A percentile compares a stretch with the other conserved stretches of the same genome.
Conservation (phyloP, 1,139 yeast genomes). For the Kazachstania sp. region DNA sequence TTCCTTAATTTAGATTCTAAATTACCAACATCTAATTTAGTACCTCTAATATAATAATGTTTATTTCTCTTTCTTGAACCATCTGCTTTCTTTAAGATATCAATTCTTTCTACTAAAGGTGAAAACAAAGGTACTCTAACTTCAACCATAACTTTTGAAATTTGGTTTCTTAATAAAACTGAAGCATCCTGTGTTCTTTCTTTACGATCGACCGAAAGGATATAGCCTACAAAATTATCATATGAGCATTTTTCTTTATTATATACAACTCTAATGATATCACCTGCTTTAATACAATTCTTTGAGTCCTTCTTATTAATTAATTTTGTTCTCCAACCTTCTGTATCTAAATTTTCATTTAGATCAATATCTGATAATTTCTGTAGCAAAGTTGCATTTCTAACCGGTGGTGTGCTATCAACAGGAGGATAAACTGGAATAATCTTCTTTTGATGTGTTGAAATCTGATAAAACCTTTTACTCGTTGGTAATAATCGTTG, state of each 20-base stretch:
- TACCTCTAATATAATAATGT: slow-evolving; percentile 79
- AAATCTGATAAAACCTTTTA: slow-evolving; percentile 15
- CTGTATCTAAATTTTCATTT: slow-evolving; percentile 52
- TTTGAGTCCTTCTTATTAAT: slow-evolving; percentile 40
- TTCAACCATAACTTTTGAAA: slow-evolving; percentile 74
- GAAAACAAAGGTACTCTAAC: slow-evolving; percentile 68
- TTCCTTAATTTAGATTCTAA: slow-evolving; percentile 42
- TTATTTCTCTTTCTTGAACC: slow-evolving; percentile 63
- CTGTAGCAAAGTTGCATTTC: slow-evolving; percentile 9
- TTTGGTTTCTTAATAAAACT: slow-evolving; percentile 67
- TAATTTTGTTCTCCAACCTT: slow-evolving; percentile 62
- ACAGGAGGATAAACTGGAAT: slow-evolving; percentile 33
- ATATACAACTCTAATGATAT: slow-evolving; percentile 68
- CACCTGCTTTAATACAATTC: slow-evolving; percentile 64
- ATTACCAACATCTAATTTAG: slow-evolving; percentile 76
- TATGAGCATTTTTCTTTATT: slow-evolving; percentile 50
- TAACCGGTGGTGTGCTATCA: slow-evolving; percentile 6
- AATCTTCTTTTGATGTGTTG: slow-evolving; percentile 22
- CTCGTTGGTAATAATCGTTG: background rate
- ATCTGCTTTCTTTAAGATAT: slow-evolving; percentile 63
- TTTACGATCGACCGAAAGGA: slow-evolving; percentile 64
- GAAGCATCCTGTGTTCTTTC: slow-evolving; percentile 48
- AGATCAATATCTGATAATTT: slow-evolving; percentile 19
- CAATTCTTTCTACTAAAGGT: slow-evolving; percentile 67
- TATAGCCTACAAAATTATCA: slow-evolving; percentile 59